Base-by-base conservation (phyloP, 257 asterid genomes). In the Rehmannia glutinosa region DNA sequence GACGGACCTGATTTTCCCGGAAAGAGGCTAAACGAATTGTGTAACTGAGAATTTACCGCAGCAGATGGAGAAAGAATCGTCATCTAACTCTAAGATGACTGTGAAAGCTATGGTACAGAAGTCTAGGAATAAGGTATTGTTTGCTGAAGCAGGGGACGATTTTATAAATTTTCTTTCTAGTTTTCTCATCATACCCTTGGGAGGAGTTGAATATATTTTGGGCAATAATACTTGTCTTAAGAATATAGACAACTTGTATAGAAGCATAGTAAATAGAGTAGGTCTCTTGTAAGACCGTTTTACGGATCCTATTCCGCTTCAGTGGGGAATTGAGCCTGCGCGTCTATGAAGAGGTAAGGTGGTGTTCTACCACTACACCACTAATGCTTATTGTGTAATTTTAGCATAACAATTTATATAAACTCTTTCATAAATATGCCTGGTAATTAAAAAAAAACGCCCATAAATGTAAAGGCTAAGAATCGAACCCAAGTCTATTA, bases 181-280 rank as follows among this genome's bases (percentile, higher is more conserved):
- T 50, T 28, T 78, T 20, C 57, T 78, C 17, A 38, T 6, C n/a
- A 46, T 70, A 19, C 75, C 77, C 1, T 28, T 66, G 8, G 72
- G 69, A 46, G 54, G 52, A 54, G 77, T 66, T 5, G 79, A 33
- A 9, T 16, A 2, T 0, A 74, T 78, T 45, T 1, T 74, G 23
- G 58, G 8, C 13, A 24, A 69, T 5, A 47, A 64, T 28, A 69
- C 69, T 7, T 3, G 12, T 36, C 46, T 66, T 4, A 73, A 21
- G 21, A 54, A 30, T 41, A 20, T 73, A 3, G 68, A 78, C 64
- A 78, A 73, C 39, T 46, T 78, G 6, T 64, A 52, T 2, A 25
- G 12, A 13, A 70, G 75, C 38, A 20, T 58, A 25, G 41, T 9
- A 1, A 20, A 64, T 8, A n/a, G n/a, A n/a, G n/a, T n/a, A n/a